These are phyloP conservation scores for Simmondsia chinensis DNA, from an alignment of 148 eudicot genomes.

Conservation along the genomic window DNA sequence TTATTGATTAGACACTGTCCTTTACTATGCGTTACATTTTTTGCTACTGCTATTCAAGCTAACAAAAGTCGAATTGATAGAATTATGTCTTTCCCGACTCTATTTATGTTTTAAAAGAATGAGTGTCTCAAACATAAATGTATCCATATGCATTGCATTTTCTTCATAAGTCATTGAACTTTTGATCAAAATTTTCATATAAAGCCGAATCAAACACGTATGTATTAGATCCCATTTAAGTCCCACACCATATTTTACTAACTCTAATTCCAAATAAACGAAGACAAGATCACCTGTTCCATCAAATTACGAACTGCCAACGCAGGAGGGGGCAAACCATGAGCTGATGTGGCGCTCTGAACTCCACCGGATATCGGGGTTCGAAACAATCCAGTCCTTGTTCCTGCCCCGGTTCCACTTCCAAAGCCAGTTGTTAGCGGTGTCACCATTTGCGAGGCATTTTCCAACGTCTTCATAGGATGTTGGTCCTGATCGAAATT, in stretches of 20 bases:
- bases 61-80: too few relatives aligned
- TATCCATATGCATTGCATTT: too few relatives aligned
- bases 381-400: constrained; percentile 87
- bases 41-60: too few relatives aligned
- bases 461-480: constrained; percentile 17
- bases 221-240: too few relatives aligned
- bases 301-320: constrained; percentile 94
- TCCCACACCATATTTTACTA: neutral
- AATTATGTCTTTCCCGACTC: too few relatives aligned
- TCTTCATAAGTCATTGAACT: too few relatives aligned
- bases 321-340: constrained; percentile 91
- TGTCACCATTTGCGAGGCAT: constrained; percentile 12
- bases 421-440: constrained; percentile 21
- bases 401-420: constrained; percentile 31
- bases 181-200: too few relatives aligned
- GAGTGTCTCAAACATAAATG: too few relatives aligned
- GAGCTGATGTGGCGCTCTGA: constrained; percentile 99
- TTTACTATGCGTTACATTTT: too few relatives aligned
- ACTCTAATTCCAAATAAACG: neutral
- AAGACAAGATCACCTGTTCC: constrained; percentile 60
- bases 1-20: too few relatives aligned
- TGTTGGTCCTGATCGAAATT: constrained; percentile 21
- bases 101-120: too few relatives aligned
- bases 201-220: too few relatives aligned
- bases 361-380: constrained; percentile 99